Evolutionary conservation across 306 rosid species (phyloP).

Genomic region (Trifolium pratense): DNA sequence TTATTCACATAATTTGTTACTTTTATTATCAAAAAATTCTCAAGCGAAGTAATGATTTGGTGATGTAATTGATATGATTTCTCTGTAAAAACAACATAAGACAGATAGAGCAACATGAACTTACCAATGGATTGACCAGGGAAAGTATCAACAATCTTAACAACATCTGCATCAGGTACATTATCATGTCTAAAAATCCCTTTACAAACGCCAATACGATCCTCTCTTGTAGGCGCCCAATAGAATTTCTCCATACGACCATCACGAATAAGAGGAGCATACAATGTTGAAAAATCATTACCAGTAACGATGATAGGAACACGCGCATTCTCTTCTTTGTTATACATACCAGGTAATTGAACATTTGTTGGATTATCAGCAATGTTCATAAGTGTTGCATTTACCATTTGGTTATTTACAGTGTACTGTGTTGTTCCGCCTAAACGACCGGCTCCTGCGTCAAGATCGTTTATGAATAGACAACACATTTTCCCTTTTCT

Average conservation of each 20-base stretch:
- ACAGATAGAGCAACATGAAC: background rate
- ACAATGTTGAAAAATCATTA: constrained; percentile 91
- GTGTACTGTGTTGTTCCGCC: constrained; percentile 99
- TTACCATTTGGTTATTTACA: constrained; percentile 98
- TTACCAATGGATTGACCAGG: constrained; percentile 97
- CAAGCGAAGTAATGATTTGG: no score
- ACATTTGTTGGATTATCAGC: constrained; percentile 96
- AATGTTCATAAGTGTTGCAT: constrained; percentile 98
- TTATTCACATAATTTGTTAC: no score
- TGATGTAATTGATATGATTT: no score
- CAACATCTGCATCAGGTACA: constrained; percentile 49
- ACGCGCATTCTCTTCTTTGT: constrained; percentile 95
- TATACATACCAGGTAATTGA: constrained; percentile 99
- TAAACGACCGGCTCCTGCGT: constrained; percentile 94
- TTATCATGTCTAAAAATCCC: constrained; percentile 85
- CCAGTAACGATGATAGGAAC: constrained; percentile 98
- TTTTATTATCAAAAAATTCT: no score
- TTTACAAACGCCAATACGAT: constrained; percentile 83
- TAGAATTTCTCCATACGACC: constrained; percentile 99
- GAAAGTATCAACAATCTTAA: constrained; percentile 88
- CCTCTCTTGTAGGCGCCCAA: constrained; percentile 97
- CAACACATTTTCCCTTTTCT: constrained; percentile 88
- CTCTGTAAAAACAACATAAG: no score
- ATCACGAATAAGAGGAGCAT: constrained; percentile 98
- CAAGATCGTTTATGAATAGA: constrained; percentile 96